These are phyloP conservation scores for Suillus plorans DNA, from an alignment of 768 basidiomycete genomes.

Conservation along the genomic window DNA sequence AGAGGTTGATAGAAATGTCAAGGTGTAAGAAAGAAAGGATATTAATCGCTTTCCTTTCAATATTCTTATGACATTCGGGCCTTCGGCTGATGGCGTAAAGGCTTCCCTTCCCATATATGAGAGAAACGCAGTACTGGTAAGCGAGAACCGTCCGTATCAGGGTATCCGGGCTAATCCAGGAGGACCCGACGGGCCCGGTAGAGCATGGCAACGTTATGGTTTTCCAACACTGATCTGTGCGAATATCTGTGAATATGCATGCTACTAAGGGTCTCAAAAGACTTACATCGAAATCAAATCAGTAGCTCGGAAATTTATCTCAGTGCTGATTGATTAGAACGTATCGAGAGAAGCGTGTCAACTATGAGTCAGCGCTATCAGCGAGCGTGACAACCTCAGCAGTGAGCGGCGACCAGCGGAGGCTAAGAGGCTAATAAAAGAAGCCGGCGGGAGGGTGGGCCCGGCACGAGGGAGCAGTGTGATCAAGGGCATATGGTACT, in stretches of 20 bases:
- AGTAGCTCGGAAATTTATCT: background rate
- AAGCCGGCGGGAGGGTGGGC: background rate
- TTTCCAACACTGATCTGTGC: background rate
- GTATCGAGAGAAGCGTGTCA: background rate
- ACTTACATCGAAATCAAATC: background rate
- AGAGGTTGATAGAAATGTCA: background rate
- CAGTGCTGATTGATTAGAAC: background rate
- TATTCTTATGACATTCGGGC: background rate
- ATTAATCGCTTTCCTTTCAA: conserved; percentile 16
- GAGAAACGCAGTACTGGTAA: background rate
- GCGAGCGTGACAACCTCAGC: background rate
- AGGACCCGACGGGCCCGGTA: background rate
- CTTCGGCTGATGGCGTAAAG: background rate
- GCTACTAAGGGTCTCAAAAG: background rate
- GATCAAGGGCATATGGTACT: background rate
- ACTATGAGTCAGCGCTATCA: background rate
- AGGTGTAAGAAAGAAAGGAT: conserved; percentile 11
- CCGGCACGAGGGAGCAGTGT: background rate
- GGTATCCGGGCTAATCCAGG: background rate
- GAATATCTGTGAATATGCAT: background rate
- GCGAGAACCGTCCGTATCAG: background rate
- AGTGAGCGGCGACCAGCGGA: background rate
- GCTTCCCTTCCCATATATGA: conserved; percentile 3
- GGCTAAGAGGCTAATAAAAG: background rate
- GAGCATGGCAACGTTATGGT: background rate